Base-by-base conservation (phyloP, 2,329 filamentous ascomycete genomes). In the Colletotrichum sp. region DNA sequence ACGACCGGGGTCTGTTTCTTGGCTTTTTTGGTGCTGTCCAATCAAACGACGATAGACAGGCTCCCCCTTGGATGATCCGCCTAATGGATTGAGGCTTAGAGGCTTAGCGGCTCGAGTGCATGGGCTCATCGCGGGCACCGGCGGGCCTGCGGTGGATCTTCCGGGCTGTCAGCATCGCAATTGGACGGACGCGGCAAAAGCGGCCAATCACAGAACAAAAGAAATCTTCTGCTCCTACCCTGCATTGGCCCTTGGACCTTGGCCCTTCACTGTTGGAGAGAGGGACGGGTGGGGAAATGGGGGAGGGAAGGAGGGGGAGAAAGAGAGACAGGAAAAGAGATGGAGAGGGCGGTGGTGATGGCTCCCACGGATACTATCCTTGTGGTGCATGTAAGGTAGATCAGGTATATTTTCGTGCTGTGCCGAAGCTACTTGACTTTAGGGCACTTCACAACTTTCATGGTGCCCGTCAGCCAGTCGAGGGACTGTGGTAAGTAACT, bases 71-170 rank as follows among this genome's bases (percentile, higher is more conserved):
- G 34, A 52, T 24, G 71, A 75, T 75, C 18, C 60, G 66, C 72
- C 21, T 55, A 26, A 71, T 24, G 66, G 48, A 76, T 71, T 76
- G 74, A 75, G 74, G 74, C 74, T 76, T 76, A 76, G 74, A 76
- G 71, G 66, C 71, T 65, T 74, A 75, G 72, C 69, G 68, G 69
- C 61, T 57, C 34, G 61, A 64, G 28, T 26, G 69, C 72, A 72
- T 75, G 69, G 72, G 57, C 30, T 32, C 39, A 67, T 63, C 69
- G 57, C 39, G 68, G 61, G 55, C 55, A 59, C 9, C 13, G 39
- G 43, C 43, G 71, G 30, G 59, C 15, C 18, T 43, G 18, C 10
- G 32, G 30, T 63, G 72, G 72, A 39, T 13, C 24, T 39, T 21
- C 55, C 26, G 18, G 55, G 63, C 39, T 63, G 55, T 52, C 69